Percentiles rank a stretch among this genome's conserved stretches.
These are phyloP conservation scores for Myxozyma neglecta DNA, from an alignment of 805 yeast species.

Conservation along the genomic window DNA sequence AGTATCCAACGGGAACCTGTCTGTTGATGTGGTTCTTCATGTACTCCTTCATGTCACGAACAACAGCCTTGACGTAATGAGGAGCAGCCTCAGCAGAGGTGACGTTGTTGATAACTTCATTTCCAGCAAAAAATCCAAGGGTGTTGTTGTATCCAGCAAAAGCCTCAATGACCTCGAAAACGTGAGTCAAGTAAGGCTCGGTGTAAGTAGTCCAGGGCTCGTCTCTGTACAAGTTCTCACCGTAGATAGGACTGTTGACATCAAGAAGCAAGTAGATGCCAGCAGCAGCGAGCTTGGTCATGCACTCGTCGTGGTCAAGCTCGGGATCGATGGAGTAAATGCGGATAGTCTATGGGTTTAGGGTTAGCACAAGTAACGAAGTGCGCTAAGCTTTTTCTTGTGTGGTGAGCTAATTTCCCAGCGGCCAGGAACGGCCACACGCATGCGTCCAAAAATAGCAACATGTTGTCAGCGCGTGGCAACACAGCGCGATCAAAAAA, in stretches of 20 bases:
- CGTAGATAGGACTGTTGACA: conserved; percentile 80
- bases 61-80: conserved; percentile 69
- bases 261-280: conserved; percentile 91
- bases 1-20: conserved; percentile 84
- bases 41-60: conserved; percentile 78
- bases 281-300: conserved; percentile 86
- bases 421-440: conserved; percentile 8
- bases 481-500: no score
- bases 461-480: not conserved
- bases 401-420: not conserved
- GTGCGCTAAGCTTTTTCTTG: not conserved
- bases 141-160: conserved; percentile 86
- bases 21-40: conserved; percentile 54
- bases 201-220: conserved; percentile 93
- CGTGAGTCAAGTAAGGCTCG: conserved; percentile 65
- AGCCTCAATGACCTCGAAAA: conserved; percentile 75
- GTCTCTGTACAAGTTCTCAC: conserved; percentile 80
- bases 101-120: conserved; percentile 82
- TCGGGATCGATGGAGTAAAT: conserved; percentile 84
- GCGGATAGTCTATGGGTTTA: conserved; percentile 57
- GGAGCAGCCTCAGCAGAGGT: conserved; percentile 65
- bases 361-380: not conserved
- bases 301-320: conserved; percentile 81
- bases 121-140: conserved; percentile 87
- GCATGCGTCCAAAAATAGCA: not conserved